phyloP scores from a whole-genome alignment of 2,329 filamentous ascomycete genomes.

The Microdochium paspali region DNA sequence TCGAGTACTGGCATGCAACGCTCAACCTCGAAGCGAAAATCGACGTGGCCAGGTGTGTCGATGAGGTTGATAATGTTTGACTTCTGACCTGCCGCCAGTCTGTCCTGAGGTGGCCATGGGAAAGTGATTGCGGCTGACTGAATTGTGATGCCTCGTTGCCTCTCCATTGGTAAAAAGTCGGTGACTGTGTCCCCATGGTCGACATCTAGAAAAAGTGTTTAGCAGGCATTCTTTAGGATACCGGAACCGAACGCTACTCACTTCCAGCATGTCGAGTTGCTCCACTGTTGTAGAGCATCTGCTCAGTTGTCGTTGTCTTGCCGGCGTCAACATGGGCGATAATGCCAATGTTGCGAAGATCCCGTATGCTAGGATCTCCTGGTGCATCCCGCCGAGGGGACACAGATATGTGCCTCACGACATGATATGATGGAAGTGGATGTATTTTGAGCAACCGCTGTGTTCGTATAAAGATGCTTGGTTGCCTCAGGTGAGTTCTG shows the following conservation, averaged over 20 bases:
- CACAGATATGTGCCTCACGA: not conserved
- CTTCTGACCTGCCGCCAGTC: slow-evolving; percentile 13
- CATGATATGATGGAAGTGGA: not conserved
- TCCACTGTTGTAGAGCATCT: slow-evolving; percentile 96
- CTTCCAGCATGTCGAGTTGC: slow-evolving; percentile 77
- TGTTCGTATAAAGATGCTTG: not conserved
- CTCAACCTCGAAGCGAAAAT: slow-evolving; percentile 95
- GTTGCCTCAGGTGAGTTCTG: slow-evolving; percentile 14
- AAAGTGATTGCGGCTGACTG: slow-evolving; percentile 96
- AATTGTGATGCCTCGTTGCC: slow-evolving; percentile 90
- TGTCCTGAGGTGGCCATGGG: slow-evolving; percentile 60
- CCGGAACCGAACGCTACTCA: too few relatives aligned
- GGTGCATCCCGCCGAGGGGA: slow-evolving; percentile 9
- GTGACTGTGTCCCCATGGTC: slow-evolving; percentile 96
- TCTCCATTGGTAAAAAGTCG: slow-evolving; percentile 89
- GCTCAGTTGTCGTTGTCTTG: slow-evolving; percentile 97
- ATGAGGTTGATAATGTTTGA: slow-evolving; percentile 70
- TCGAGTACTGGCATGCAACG: slow-evolving; percentile 82
- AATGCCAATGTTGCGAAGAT: slow-evolving; percentile 91
- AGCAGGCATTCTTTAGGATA: slow-evolving; percentile 1
- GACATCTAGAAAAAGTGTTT: slow-evolving; percentile 50
- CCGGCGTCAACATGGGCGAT: slow-evolving; percentile 98
- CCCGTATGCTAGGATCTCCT: slow-evolving; percentile 35
- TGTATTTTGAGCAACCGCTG: not conserved
- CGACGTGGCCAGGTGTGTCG: slow-evolving; percentile 92